Percentiles rank a stretch among this genome's conserved stretches.
These are phyloP conservation scores for Penicillium sp. DNA, from an alignment of 2,329 filamentous ascomycete genomes.

Conservation along the genomic window DNA sequence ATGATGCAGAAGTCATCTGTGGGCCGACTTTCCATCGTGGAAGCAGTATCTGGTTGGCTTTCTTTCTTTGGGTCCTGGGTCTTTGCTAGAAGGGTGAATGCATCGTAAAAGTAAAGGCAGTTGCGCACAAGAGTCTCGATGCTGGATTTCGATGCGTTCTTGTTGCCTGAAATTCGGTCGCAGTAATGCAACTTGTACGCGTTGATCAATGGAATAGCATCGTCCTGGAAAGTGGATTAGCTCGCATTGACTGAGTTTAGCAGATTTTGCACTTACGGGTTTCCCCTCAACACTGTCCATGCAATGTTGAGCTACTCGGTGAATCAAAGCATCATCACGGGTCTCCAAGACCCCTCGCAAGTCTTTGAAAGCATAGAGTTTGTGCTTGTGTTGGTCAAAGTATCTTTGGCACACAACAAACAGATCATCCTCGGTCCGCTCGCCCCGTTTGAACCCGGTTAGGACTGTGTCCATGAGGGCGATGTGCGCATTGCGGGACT, in stretches of 20 bases:
- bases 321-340: slow-evolving; percentile 19
- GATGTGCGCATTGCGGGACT: slow-evolving; percentile 38
- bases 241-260: not conserved
- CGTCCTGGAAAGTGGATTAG: slow-evolving; percentile 13
- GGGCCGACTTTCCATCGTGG: slow-evolving; percentile 37
- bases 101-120: slow-evolving; percentile 32
- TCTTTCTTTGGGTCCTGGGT: slow-evolving; percentile 6
- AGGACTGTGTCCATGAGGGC: slow-evolving; percentile 29
- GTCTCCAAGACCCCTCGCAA: slow-evolving; percentile 29
- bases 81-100: slow-evolving; percentile 17
- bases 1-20: slow-evolving; percentile 39
- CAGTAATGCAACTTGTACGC: slow-evolving; percentile 39
- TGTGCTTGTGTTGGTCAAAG: slow-evolving; percentile 34
- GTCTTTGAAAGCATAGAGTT: slow-evolving; percentile 41
- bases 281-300: slow-evolving; percentile 13
- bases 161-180: slow-evolving; percentile 29
- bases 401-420: slow-evolving; percentile 35
- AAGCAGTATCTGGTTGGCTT: slow-evolving; percentile 16
- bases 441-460: slow-evolving; percentile 22
- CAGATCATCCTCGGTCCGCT: slow-evolving; percentile 25
- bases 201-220: slow-evolving; percentile 33
- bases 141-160: slow-evolving; percentile 19
- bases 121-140: slow-evolving; percentile 33
- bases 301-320: slow-evolving; percentile 1
- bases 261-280: slow-evolving; percentile 17